Evolutionary conservation across 192 early-diverging fungal species (phyloP).

Genomic region (Entomortierella beljakovae): DNA sequence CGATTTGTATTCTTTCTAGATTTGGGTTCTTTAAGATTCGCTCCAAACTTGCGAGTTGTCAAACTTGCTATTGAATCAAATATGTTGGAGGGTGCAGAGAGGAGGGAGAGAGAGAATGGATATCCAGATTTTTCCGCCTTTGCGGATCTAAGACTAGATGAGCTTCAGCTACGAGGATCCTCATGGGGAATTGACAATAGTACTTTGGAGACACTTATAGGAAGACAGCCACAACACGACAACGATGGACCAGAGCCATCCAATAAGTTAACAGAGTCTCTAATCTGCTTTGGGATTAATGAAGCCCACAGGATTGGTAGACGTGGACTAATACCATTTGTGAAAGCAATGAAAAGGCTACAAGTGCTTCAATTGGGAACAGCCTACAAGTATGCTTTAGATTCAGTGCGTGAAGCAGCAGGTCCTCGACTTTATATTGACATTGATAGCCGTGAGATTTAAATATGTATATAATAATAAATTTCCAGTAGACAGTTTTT

Average conservation of each 20-base stretch:
- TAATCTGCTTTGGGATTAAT: constrained; percentile 10
- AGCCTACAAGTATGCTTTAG: neutral
- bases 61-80: constrained; percentile 16
- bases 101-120: neutral
- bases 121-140: constrained; percentile 13
- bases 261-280: neutral
- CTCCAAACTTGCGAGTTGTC: constrained; percentile 12
- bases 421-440: constrained; percentile 22
- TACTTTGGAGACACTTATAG: neutral
- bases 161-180: constrained; percentile 18
- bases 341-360: constrained; percentile 13
- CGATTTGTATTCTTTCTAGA: constrained; percentile 35
- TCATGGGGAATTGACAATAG: constrained; percentile 29
- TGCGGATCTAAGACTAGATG: constrained; percentile 16
- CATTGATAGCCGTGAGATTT: neutral
- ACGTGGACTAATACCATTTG: constrained; percentile 11
- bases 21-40: constrained; percentile 6
- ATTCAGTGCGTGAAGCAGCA: constrained; percentile 4
- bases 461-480: neutral
- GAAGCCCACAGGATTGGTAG: constrained; percentile 4
- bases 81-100: neutral
- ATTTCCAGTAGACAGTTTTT: too few relatives aligned
- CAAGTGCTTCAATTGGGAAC: constrained; percentile 15
- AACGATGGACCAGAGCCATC: neutral
- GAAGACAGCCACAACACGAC: neutral